Evolutionary conservation across 2,329 filamentous ascomycete species (phyloP), one percentile per base, ranked within the genome.

Genomic region (Pseudogymnoascus sp.): DNA sequence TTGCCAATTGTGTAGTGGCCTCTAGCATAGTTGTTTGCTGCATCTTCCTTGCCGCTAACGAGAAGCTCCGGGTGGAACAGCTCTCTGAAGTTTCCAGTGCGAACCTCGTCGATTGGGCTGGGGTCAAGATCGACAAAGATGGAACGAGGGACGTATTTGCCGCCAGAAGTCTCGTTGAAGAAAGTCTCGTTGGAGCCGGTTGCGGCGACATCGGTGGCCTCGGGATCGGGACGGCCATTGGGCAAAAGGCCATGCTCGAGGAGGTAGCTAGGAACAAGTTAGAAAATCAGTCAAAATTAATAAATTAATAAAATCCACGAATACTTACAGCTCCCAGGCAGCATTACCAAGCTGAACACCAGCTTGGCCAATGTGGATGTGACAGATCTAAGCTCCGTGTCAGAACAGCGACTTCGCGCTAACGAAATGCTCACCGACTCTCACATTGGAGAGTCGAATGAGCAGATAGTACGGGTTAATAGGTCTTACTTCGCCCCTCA

Each of bases 1-100:
- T 87, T 87, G 69, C 84, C 84, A 69, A 87, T 81, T 47, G 84
- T 87, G 73, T 87, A 87, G 74, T 87, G 84, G 64, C 84, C 84
- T 75, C 84, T 81, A 65, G 84, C 84, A 75, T 87, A 87, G 75
- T 87, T 87, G 73, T 87, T 87, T 68, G 84, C 83, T 63, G 84
- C 84, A 75, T 87, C 84, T 71, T 87, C 84, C 75, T 87, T 87
- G 68, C 84, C 84, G 71, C 81, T 86, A 68, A 87, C 82, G 75
- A 87, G 75, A 66, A 83, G 75, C 71, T 87, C 84, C 18, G 84
- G 84, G 72, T 87, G 84, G 75, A 86, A 87, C 60, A 87, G 77
- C 66, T 83, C 77, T 66, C 82, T 80, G 75, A 85, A 86, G 66
- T 75, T 66, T 66, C 84, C 84, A 63, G 81, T 85, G 63, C 84